Conservation (phyloP, 495 filamentous ascomycete genomes). For the Penicillium lividum region DNA sequence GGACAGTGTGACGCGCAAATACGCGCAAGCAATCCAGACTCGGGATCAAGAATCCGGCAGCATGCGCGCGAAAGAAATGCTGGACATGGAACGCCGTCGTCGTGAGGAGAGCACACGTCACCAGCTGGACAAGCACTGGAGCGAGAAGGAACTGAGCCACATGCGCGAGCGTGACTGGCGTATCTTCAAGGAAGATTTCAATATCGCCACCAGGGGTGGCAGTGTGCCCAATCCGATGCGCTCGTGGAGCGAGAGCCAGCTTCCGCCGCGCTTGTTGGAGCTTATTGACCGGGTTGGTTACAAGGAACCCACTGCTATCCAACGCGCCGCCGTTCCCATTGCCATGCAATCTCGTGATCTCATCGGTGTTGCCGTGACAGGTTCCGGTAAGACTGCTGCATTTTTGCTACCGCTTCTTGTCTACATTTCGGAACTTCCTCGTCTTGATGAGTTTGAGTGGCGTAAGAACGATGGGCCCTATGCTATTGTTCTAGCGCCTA, state of each 20-base stretch:
- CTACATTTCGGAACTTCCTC: slow-evolving; percentile 90
- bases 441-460: slow-evolving; percentile 75
- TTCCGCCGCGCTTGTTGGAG: slow-evolving; percentile 79
- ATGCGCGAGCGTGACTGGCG: slow-evolving; percentile 99
- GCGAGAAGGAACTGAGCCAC: slow-evolving; percentile 89
- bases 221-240: slow-evolving; percentile 96
- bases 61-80: slow-evolving; percentile 72
- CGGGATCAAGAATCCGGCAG: slow-evolving; percentile 80
- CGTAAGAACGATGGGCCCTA: slow-evolving; percentile 93
- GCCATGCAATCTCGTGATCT: slow-evolving; percentile 90
- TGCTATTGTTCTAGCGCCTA: slow-evolving; percentile 93
- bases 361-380: slow-evolving; percentile 96
- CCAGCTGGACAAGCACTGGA: slow-evolving; percentile 90
- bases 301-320: slow-evolving; percentile 88
- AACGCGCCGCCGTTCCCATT: slow-evolving; percentile 93
- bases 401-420: slow-evolving; percentile 94
- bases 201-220: slow-evolving; percentile 90
- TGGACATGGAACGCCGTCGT: slow-evolving; percentile 84
- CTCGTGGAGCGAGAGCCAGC: slow-evolving; percentile 81
- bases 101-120: slow-evolving; percentile 74
- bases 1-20: slow-evolving; percentile 68
- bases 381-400: slow-evolving; percentile 97
- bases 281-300: slow-evolving; percentile 88
- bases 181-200: slow-evolving; percentile 99
- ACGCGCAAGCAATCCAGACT: slow-evolving; percentile 74